Conservation (phyloP, 163 green algal genomes). For the Smithsoniella earleae region DNA sequence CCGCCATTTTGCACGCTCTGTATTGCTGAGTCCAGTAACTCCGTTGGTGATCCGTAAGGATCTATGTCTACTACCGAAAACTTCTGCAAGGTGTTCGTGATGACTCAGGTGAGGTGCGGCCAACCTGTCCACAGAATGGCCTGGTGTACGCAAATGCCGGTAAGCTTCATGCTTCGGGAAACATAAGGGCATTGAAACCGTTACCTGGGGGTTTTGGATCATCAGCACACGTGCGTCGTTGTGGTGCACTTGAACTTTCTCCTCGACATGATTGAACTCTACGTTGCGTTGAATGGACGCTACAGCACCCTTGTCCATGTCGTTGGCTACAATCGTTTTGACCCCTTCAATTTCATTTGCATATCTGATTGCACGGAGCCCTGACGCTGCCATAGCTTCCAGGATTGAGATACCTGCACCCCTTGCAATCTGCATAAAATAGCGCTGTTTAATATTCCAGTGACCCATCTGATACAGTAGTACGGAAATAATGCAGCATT, state of each 20-base stretch:
- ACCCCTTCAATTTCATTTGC: constrained; percentile 68
- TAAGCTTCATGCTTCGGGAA: no score
- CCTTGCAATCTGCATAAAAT: no score
- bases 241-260: constrained; percentile 50
- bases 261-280: constrained; percentile 59
- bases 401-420: constrained; percentile 55
- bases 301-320: constrained; percentile 69
- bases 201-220: constrained; percentile 60
- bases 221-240: constrained; percentile 75
- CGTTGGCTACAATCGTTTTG: constrained; percentile 67
- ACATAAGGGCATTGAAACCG: neutral
- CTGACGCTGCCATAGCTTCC: constrained; percentile 86
- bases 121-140: neutral
- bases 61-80: constrained; percentile 95
- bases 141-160: neutral
- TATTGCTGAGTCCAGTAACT: constrained; percentile 83
- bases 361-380: constrained; percentile 88
- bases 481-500: no score
- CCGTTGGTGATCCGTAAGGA: constrained; percentile 85
- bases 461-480: no score
- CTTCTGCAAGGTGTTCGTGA: constrained; percentile 32
- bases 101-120: neutral
- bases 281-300: constrained; percentile 78
- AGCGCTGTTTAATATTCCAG: no score
- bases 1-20: constrained; percentile 85